Percentiles rank a stretch among this genome's conserved stretches.
Conservation (phyloP, 2,329 filamentous ascomycete species). For the Venturia pyrina region DNA sequence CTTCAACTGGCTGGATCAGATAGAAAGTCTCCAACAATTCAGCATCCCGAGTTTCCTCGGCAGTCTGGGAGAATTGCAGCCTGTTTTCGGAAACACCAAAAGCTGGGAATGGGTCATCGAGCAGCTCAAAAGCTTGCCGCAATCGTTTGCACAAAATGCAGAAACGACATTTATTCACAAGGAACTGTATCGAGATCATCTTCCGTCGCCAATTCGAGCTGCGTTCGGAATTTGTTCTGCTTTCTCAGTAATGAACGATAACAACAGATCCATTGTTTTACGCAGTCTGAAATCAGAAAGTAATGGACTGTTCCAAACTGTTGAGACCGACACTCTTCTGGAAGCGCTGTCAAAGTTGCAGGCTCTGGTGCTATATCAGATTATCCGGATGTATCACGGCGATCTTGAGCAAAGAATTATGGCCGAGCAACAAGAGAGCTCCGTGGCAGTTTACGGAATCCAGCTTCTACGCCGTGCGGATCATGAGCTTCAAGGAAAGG, state of each 20-base stretch:
- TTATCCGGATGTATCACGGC: slow-evolving; percentile 7
- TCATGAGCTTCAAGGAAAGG: background rate
- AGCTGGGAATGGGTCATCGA: slow-evolving; percentile 9
- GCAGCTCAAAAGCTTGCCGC: slow-evolving; percentile 7
- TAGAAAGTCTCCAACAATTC: background rate
- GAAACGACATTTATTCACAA: slow-evolving; percentile 8
- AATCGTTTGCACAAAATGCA: slow-evolving; percentile 1
- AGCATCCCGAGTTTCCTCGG: slow-evolving; percentile 9
- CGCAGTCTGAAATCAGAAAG: slow-evolving; percentile 1
- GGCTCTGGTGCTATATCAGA: slow-evolving; percentile 7
- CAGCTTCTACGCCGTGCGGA: slow-evolving; percentile 5
- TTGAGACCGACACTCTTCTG: background rate
- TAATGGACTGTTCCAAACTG: background rate
- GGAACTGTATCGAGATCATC: background rate
- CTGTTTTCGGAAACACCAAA: slow-evolving; percentile 4
- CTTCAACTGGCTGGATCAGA: too few relatives aligned
- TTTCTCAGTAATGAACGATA: background rate
- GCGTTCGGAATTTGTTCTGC: slow-evolving; percentile 10
- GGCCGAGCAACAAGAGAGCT: slow-evolving; percentile 9
- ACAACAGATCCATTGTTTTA: background rate
- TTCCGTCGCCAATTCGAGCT: background rate
- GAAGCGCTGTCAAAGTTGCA: slow-evolving; percentile 8
- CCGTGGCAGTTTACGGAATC: background rate
- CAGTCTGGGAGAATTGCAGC: slow-evolving; percentile 6
- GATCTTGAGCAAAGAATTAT: slow-evolving; percentile 7